Evolutionary conservation across 345 rosid species (phyloP).

Genomic region (Schrenkiella parvula): DNA sequence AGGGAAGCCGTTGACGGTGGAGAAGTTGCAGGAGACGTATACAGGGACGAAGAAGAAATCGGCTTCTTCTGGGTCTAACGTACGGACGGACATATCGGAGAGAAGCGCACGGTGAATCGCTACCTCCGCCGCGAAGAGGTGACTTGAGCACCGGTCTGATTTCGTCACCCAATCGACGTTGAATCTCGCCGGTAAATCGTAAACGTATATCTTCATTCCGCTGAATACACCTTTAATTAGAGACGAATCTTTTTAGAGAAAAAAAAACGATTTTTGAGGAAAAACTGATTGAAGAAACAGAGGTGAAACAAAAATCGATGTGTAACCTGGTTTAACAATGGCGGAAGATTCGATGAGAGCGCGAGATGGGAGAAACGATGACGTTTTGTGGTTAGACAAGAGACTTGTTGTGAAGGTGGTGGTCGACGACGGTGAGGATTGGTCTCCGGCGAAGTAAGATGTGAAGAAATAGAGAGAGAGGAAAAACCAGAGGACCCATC

Average conservation of each 20-base stretch:
- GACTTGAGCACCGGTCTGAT: slow-evolving; percentile 72
- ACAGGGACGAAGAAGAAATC: slow-evolving; percentile 96
- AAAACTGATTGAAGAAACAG: background rate
- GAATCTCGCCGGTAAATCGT: slow-evolving; percentile 66
- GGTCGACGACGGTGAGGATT: slow-evolving; percentile 41
- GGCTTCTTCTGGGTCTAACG: slow-evolving; percentile 71
- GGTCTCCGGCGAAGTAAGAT: slow-evolving; percentile 55
- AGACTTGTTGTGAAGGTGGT: slow-evolving; percentile 23
- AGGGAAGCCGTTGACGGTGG: slow-evolving; percentile 84
- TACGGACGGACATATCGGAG: slow-evolving; percentile 45
- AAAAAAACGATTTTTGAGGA: background rate
- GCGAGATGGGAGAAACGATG: slow-evolving; percentile 54
- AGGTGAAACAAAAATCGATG: background rate
- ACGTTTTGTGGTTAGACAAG: slow-evolving; percentile 38
- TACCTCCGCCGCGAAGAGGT: slow-evolving; percentile 89
- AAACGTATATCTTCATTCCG: slow-evolving; percentile 76
- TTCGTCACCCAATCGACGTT: slow-evolving; percentile 69
- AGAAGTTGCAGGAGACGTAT: slow-evolving; percentile 93
- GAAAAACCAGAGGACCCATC: slow-evolving; percentile 76
- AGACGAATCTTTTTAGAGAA: background rate
- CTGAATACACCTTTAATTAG: slow-evolving; percentile 33
- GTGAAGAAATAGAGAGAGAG: slow-evolving; percentile 67
- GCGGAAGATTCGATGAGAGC: slow-evolving; percentile 66
- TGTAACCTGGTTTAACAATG: slow-evolving; percentile 33
- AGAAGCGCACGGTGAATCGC: slow-evolving; percentile 72